Conservation (phyloP, 2,329 filamentous ascomycete genomes). For the Cladophialophora bantiana region DNA sequence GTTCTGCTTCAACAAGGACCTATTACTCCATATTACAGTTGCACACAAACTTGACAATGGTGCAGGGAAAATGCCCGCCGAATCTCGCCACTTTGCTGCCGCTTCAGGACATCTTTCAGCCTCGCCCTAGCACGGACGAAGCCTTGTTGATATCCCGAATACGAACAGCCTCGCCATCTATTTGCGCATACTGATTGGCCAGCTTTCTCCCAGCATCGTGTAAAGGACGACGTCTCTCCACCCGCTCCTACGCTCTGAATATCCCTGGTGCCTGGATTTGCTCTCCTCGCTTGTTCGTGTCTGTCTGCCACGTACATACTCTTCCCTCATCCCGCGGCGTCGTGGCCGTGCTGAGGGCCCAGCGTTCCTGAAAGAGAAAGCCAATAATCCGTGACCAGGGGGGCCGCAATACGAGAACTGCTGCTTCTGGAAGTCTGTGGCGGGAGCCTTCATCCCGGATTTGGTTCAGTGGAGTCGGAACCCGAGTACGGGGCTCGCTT, state of each 20-base stretch:
- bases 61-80: no score
- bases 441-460: neutral
- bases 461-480: neutral
- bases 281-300: neutral
- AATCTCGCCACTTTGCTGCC: no score
- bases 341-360: neutral
- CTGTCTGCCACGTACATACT: no score
- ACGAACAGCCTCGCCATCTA: neutral
- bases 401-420: neutral
- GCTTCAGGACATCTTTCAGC: neutral
- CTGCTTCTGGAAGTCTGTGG: neutral
- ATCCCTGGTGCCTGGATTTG: neutral
- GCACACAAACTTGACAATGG: no score
- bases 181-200: neutral
- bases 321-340: neutral
- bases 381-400: neutral
- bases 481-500: neutral
- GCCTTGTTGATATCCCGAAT: slow-evolving; percentile 9
- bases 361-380: neutral
- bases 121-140: neutral
- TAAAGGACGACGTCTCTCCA: neutral
- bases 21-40: no score
- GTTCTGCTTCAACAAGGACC: no score
- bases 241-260: neutral
- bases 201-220: neutral